These are phyloP conservation scores for Thalassiosira mediterranea DNA, from an alignment of 352 stramenopile genomes.

Conservation along the genomic window DNA sequence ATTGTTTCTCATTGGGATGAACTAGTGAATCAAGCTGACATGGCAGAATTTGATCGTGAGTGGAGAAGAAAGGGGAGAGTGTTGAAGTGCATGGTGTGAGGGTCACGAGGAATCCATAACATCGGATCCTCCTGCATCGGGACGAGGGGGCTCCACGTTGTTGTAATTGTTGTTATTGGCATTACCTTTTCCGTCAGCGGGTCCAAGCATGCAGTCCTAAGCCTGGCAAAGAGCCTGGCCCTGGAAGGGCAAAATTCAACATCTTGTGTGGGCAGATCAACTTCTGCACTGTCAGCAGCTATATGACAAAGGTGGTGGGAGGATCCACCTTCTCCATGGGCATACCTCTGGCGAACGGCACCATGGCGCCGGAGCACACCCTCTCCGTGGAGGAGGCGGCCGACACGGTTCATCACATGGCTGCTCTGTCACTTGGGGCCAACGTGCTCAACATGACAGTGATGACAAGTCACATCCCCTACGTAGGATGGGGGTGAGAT, in stretches of 20 bases:
- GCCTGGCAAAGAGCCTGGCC: slow-evolving; percentile 71
- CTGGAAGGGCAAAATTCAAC: slow-evolving; percentile 66
- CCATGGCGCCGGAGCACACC: slow-evolving; percentile 50
- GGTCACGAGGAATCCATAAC: too few species aligned
- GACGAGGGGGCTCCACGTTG: too few species aligned
- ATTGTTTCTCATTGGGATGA: too few species aligned
- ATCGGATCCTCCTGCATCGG: too few species aligned
- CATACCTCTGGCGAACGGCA: slow-evolving; percentile 68
- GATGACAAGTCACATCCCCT: slow-evolving; percentile 70
- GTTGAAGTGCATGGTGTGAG: too few species aligned
- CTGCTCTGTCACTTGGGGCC: slow-evolving; percentile 53
- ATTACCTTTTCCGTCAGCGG: too few species aligned
- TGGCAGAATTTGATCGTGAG: too few species aligned
- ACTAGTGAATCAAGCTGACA: too few species aligned
- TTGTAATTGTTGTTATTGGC: too few species aligned
- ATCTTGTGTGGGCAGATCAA: slow-evolving; percentile 73
- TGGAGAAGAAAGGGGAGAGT: too few species aligned
- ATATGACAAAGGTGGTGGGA: slow-evolving; percentile 43
- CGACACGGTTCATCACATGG: slow-evolving; percentile 72
- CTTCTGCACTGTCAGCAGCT: slow-evolving; percentile 73
- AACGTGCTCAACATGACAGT: slow-evolving; percentile 81
- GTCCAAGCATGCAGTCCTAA: slow-evolving; percentile 76
- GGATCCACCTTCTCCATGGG: slow-evolving; percentile 46
- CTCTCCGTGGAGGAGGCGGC: slow-evolving; percentile 71
- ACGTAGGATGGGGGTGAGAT: slow-evolving; percentile 77